Percentiles rank a stretch among this genome's conserved stretches.
Evolutionary conservation across 2,329 filamentous ascomycete genomes (phyloP).

Genomic region (Aspergillus amoenus): DNA sequence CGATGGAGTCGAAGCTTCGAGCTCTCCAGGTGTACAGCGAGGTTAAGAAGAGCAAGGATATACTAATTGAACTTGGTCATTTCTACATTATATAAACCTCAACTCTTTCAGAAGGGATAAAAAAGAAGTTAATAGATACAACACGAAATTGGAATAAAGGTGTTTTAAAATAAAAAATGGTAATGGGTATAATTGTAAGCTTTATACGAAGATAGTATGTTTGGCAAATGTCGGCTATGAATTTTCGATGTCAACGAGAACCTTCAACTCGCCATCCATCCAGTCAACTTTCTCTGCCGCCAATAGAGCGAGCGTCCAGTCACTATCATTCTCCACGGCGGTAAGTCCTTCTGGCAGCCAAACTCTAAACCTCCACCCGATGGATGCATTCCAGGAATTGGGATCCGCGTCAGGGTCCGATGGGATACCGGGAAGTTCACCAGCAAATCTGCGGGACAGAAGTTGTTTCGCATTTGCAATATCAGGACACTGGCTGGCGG

Average conservation of each 20-base stretch:
- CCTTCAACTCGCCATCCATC: conserved; percentile 47
- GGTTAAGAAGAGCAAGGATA: neutral
- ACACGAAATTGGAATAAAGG: neutral
- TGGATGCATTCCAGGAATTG: conserved; percentile 18
- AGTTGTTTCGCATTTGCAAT: conserved; percentile 32
- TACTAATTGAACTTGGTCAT: neutral
- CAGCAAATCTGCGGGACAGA: conserved; percentile 31
- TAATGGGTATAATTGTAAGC: conserved; percentile 1
- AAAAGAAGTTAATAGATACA: neutral
- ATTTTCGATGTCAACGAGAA: conserved; percentile 40
- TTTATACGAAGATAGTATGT: neutral
- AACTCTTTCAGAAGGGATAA: too few relatives aligned
- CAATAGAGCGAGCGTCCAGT: conserved; percentile 47
- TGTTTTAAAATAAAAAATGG: too few relatives aligned
- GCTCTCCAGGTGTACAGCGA: neutral
- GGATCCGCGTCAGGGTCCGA: conserved; percentile 21
- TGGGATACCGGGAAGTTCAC: conserved; percentile 30
- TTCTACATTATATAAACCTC: too few relatives aligned
- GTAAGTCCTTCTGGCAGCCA: conserved; percentile 45
- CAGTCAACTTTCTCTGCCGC: conserved; percentile 45
- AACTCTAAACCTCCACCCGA: conserved; percentile 37
- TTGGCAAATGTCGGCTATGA: neutral
- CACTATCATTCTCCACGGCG: conserved; percentile 38
- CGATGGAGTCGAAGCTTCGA: neutral
- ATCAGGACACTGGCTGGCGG: conserved; percentile 36